phyloP scores from a whole-genome alignment of 371 early-diverging fungal genomes.

The Mortierella sp. region DNA sequence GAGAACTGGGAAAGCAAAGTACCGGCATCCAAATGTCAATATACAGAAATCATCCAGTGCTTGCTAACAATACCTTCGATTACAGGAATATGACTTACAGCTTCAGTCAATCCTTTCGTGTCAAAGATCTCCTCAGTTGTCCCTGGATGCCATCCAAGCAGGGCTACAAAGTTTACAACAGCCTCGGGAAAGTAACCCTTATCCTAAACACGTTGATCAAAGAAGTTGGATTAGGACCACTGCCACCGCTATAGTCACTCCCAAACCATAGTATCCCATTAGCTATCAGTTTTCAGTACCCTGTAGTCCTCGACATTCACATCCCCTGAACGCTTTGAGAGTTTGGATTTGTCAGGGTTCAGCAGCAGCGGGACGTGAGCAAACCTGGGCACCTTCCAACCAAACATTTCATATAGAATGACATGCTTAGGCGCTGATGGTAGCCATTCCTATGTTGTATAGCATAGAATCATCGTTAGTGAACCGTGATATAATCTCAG shows the following conservation, averaged over 20 bases:
- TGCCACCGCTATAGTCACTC: no score
- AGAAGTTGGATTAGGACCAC: no score
- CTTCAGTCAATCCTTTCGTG: constrained; percentile 71
- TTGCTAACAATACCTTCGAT: not conserved
- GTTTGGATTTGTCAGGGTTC: constrained; percentile 85
- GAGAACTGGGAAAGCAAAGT: constrained; percentile 65
- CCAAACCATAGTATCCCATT: no score
- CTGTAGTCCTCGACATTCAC: constrained; percentile 79
- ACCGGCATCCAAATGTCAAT: not conserved
- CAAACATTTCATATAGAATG: constrained; percentile 83
- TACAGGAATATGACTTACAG: constrained; percentile 56
- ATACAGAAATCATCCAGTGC: no score
- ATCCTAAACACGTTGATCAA: constrained; percentile 48
- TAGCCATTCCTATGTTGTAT: constrained; percentile 82
- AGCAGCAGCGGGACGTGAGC: constrained; percentile 91
- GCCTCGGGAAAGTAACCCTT: constrained; percentile 91
- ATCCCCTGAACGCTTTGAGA: constrained; percentile 88
- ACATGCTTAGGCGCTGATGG: constrained; percentile 93
- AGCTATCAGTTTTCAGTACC: no score
- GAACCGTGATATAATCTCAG: not conserved
- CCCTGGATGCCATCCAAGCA: constrained; percentile 87
- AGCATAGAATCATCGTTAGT: not conserved
- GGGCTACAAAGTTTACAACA: constrained; percentile 87
- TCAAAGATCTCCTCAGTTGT: constrained; percentile 69
- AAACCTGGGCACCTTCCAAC: constrained; percentile 83